These are phyloP conservation scores for Rhizopogon sp. DNA, from an alignment of 768 basidiomycete genomes.

Conservation along the genomic window DNA sequence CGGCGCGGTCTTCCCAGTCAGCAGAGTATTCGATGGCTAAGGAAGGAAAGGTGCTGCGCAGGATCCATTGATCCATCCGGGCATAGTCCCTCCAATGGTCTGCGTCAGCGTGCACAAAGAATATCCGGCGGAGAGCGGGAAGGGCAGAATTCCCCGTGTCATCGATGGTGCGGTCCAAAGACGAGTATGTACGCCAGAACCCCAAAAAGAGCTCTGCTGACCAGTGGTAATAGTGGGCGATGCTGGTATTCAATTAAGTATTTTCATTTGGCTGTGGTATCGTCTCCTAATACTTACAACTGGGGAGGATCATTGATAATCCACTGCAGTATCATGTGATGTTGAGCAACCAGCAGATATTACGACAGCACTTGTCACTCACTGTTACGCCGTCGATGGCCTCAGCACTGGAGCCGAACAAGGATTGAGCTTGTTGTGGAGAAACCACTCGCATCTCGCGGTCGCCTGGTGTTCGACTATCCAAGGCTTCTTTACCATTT, in stretches of 20 bases:
- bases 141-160: conserved; percentile 64
- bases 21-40: conserved; percentile 72
- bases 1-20: conserved; percentile 80
- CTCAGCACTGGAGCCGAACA: conserved; percentile 73
- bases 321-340: conserved; percentile 39
- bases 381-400: conserved; percentile 75
- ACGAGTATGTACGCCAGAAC: conserved; percentile 87
- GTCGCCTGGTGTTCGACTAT: conserved; percentile 65
- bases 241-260: conserved; percentile 33
- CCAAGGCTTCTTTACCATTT: conserved; percentile 50
- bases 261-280: background rate
- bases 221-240: conserved; percentile 94
- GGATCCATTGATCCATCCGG: conserved; percentile 84
- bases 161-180: conserved; percentile 68
- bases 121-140: conserved; percentile 65
- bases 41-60: conserved; percentile 77
- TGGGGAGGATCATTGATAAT: conserved; percentile 82
- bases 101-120: conserved; percentile 72
- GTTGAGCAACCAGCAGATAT: background rate
- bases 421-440: conserved; percentile 52
- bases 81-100: conserved; percentile 90
- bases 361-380: conserved; percentile 14
- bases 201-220: conserved; percentile 90
- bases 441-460: conserved; percentile 76
- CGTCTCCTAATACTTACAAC: conserved; percentile 47